Base-by-base conservation (phyloP, 805 yeast genomes). In the Starmerella tilneyi region DNA sequence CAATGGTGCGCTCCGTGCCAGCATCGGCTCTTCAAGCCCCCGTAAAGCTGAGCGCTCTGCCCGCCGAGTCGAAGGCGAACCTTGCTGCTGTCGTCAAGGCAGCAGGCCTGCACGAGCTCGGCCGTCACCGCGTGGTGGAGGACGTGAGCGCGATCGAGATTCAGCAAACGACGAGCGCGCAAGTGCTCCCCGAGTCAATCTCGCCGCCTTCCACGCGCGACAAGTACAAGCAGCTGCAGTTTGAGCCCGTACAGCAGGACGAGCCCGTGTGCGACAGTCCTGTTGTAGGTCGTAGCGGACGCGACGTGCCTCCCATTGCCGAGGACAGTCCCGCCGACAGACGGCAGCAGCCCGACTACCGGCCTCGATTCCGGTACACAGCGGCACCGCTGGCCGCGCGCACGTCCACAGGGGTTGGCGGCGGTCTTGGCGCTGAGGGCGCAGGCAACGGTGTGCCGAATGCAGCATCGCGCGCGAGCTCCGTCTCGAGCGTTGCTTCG, bases 151-250 rank as follows among this genome's bases (percentile, higher is more conserved):
- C 71, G 9, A 73, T 74, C 26, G 64, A 56, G 43, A 54, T 47
- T 30, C 41, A 44, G 34, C 60, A 62, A 51, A 58, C 49, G 21
- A 54, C 64, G 11, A 42, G 32, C 27, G 13, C 32, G 19, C 42
- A 84, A 3, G 72, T 88, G 49, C 69, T 88, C 55, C 97, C 97
- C 29, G 82, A 80, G 56, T 82, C 94, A 2, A 73, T 88, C 59
- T 86, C 96, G 20, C 97, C 97, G 15, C 89, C 89, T 54, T 86
- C 84, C 59, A 85, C 95, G 37, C 82, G 78, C 60, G 78, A 73
- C 63, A 88, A 88, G 66, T 88, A 88, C 65, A 80, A 80, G 47
- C 46, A 45, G 29, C 23, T 41, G 30, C 44, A 35, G 19, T 38
- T 23, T 20, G 52, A 54, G 40, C 36, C 44, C 16, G 40, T 36